Percentiles rank a stretch among this genome's conserved stretches.
phyloP scores from a whole-genome alignment of 768 basidiomycete species.

The Coprinellus micaceus region DNA sequence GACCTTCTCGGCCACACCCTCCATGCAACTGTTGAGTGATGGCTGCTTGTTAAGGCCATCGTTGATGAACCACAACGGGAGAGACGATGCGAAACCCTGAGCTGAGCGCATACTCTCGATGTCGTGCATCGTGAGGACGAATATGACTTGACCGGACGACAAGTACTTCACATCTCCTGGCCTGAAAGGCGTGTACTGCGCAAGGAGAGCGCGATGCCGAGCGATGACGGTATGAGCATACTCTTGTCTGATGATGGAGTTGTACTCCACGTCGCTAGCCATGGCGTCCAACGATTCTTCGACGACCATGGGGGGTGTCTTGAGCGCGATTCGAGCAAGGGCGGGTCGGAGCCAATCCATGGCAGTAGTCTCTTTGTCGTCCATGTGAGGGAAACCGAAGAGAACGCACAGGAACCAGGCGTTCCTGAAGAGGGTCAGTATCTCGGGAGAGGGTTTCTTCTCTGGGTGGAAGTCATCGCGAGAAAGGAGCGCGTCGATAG shows the following conservation, averaged over 20 bases:
- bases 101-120: slow-evolving; percentile 85
- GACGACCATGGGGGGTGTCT: slow-evolving; percentile 81
- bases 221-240: slow-evolving; percentile 63
- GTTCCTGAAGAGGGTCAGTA: slow-evolving; percentile 81
- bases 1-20: slow-evolving; percentile 83
- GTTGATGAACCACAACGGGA: slow-evolving; percentile 87
- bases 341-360: slow-evolving; percentile 80
- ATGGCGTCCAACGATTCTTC: slow-evolving; percentile 82
- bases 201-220: slow-evolving; percentile 59
- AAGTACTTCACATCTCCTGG: slow-evolving; percentile 68
- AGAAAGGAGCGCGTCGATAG: slow-evolving; percentile 82
- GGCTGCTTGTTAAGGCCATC: slow-evolving; percentile 73
- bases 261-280: slow-evolving; percentile 88
- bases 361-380: slow-evolving; percentile 53
- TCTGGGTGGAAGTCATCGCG: slow-evolving; percentile 68
- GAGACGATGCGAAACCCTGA: slow-evolving; percentile 71
- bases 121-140: slow-evolving; percentile 82
- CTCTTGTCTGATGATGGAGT: slow-evolving; percentile 84
- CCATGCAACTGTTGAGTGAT: slow-evolving; percentile 72
- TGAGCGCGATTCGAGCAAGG: slow-evolving; percentile 73
- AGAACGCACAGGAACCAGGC: slow-evolving; percentile 92
- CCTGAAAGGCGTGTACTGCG: slow-evolving; percentile 62
- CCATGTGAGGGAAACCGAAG: slow-evolving; percentile 68
- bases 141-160: slow-evolving; percentile 79
- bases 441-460: slow-evolving; percentile 46